Evolutionary conservation across 148 eudicot genomes (phyloP).

Genomic region (Fagopyrum esculentum): DNA sequence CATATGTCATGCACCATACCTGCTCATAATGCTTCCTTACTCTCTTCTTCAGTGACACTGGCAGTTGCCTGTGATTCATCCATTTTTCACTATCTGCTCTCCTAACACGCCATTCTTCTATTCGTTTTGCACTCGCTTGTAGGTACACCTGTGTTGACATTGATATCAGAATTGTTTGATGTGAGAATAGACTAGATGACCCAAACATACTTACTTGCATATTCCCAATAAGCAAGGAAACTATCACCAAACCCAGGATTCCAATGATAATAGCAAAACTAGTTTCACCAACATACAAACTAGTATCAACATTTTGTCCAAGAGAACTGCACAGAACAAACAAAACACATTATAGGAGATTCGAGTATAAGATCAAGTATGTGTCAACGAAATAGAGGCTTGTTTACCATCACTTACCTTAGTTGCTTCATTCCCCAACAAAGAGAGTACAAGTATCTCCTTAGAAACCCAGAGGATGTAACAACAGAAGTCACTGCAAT

Average conservation of each 20-base stretch:
- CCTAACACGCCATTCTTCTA: constrained; percentile 69
- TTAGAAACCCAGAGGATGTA: constrained; percentile 28
- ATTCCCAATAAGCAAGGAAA: constrained; percentile 59
- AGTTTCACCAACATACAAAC: constrained; percentile 49
- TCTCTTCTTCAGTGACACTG: constrained; percentile 39
- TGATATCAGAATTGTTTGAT: no score
- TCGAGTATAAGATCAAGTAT: background rate
- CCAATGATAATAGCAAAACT: constrained; percentile 46
- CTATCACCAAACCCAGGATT: constrained; percentile 50
- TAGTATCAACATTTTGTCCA: constrained; percentile 55
- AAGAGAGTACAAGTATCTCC: constrained; percentile 48
- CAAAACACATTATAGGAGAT: background rate
- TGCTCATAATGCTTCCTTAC: constrained; percentile 50
- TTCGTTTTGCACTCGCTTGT: constrained; percentile 42
- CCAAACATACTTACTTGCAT: constrained; percentile 49
- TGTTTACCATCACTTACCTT: constrained; percentile 25
- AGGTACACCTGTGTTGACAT: constrained; percentile 35
- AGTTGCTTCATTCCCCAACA: constrained; percentile 65
- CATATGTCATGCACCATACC: constrained; percentile 62
- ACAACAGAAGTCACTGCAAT: constrained; percentile 27
- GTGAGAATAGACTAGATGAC: no score
- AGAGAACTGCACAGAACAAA: constrained; percentile 32
- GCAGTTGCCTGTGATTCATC: constrained; percentile 71
- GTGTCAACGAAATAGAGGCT: background rate
- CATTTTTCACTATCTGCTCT: constrained; percentile 60